Evolutionary conservation across 352 stramenopile genomes (phyloP).

Genomic region (Pythium guiyangense): DNA sequence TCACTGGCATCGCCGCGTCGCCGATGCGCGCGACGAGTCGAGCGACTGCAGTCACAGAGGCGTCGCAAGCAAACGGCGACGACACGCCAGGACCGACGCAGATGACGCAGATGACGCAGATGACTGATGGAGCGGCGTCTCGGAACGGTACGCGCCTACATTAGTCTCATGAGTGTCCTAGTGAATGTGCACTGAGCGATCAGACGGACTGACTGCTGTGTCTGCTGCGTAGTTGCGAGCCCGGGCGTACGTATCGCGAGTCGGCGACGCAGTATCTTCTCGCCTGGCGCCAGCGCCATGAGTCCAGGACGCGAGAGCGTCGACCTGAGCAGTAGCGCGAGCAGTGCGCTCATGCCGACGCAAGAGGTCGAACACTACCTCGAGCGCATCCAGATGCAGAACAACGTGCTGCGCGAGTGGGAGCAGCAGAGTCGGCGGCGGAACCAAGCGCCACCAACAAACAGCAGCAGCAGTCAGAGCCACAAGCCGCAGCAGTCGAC

Average conservation of each 20-base stretch:
- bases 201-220: background rate
- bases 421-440: constrained; percentile 23
- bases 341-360: constrained; percentile 29
- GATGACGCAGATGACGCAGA: constrained; percentile 13
- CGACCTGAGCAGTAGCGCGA: constrained; percentile 3
- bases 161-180: too few relatives aligned
- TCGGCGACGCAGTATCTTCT: constrained; percentile 9
- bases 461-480: constrained; percentile 1
- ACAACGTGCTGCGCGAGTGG: constrained; percentile 44
- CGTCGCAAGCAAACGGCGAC: background rate
- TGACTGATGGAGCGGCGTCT: background rate
- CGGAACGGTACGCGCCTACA: too few relatives aligned
- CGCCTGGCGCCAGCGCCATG: background rate
- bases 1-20: constrained; percentile 7
- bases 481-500: constrained; percentile 7
- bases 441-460: background rate
- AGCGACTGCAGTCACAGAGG: too few relatives aligned
- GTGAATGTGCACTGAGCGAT: background rate
- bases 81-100: constrained; percentile 7
- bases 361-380: constrained; percentile 52
- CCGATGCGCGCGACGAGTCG: background rate
- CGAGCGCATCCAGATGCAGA: constrained; percentile 42
- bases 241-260: background rate
- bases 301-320: background rate
- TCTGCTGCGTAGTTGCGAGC: background rate